Conservation (phyloP, 495 filamentous ascomycete species). For the Venustampulla echinocandica region DNA sequence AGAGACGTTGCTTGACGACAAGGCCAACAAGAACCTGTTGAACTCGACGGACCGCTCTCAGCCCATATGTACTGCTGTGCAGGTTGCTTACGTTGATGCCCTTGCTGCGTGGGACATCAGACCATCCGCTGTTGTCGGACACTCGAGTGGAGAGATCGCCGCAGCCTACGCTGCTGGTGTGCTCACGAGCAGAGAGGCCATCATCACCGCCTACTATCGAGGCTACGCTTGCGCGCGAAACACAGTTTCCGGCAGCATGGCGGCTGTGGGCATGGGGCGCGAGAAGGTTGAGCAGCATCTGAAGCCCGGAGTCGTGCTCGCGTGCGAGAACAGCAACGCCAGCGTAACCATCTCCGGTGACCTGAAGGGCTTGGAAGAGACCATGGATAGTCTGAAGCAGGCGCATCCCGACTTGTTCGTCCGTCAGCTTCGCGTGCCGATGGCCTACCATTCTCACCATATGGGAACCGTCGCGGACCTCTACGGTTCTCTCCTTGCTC, state of each 20-base stretch:
- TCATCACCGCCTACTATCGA: conserved; percentile 43
- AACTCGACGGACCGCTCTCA: conserved; percentile 40
- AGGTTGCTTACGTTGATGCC: conserved; percentile 45
- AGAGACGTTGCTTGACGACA: conserved; percentile 21
- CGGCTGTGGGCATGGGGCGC: conserved; percentile 40
- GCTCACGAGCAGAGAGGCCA: conserved; percentile 41
- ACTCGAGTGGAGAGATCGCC: conserved; percentile 60
- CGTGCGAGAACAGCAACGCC: conserved; percentile 49
- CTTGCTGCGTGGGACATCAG: conserved; percentile 43
- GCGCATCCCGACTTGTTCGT: conserved; percentile 35
- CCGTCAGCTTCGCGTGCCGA: conserved; percentile 41
- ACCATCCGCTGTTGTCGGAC: conserved; percentile 48
- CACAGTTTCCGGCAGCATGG: conserved; percentile 32
- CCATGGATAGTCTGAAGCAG: conserved; percentile 35
- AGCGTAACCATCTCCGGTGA: conserved; percentile 52
- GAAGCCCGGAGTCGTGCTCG: conserved; percentile 20
- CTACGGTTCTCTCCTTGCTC: background rate
- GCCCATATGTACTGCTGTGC: conserved; percentile 42
- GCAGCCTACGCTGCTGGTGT: conserved; percentile 44
- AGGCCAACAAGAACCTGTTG: conserved; percentile 34
- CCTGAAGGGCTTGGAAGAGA: conserved; percentile 28
- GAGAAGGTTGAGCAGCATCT: conserved; percentile 30
- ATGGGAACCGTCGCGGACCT: background rate
- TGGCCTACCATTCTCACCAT: conserved; percentile 1
- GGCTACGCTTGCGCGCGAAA: conserved; percentile 10